phyloP scores from a whole-genome alignment of 1,139 yeast genomes.

The Blastobotrys illinoisensis region DNA sequence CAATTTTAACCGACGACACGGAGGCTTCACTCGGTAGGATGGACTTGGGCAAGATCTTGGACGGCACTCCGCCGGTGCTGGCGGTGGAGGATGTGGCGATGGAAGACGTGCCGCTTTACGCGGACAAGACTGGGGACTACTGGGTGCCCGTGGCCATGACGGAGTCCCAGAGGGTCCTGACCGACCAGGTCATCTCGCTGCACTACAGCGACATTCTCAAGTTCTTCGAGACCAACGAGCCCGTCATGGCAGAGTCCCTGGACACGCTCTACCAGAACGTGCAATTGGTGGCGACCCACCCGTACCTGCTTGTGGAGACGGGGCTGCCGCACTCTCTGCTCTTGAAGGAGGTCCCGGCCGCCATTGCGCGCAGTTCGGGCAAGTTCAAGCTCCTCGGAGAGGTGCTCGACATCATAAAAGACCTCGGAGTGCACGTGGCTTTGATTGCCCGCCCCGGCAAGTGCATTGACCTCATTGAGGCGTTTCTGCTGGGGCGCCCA shows the following conservation, averaged over 20 bases:
- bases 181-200: slow-evolving; percentile 87
- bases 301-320: slow-evolving; percentile 77
- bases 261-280: slow-evolving; percentile 70
- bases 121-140: slow-evolving; percentile 58
- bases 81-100: slow-evolving; percentile 1
- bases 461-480: slow-evolving; percentile 74
- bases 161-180: slow-evolving; percentile 80
- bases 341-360: slow-evolving; percentile 69
- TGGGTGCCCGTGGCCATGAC: slow-evolving; percentile 82
- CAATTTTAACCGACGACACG: background rate
- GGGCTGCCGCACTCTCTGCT: slow-evolving; percentile 79
- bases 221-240: slow-evolving; percentile 64
- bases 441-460: slow-evolving; percentile 49
- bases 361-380: slow-evolving; percentile 78
- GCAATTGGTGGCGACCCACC: slow-evolving; percentile 80
- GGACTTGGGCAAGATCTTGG: slow-evolving; percentile 74
- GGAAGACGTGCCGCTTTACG: slow-evolving; percentile 14
- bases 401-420: slow-evolving; percentile 36
- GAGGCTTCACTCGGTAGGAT: slow-evolving; percentile 32
- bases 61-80: slow-evolving; percentile 54
- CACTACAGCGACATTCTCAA: slow-evolving; percentile 88
- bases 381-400: slow-evolving; percentile 69
- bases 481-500: slow-evolving; percentile 62
- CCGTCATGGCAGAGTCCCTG: slow-evolving; percentile 50
- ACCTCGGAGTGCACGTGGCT: slow-evolving; percentile 42